Conservation (phyloP, 306 rosid genomes). For the Coriaria nepalensis region DNA sequence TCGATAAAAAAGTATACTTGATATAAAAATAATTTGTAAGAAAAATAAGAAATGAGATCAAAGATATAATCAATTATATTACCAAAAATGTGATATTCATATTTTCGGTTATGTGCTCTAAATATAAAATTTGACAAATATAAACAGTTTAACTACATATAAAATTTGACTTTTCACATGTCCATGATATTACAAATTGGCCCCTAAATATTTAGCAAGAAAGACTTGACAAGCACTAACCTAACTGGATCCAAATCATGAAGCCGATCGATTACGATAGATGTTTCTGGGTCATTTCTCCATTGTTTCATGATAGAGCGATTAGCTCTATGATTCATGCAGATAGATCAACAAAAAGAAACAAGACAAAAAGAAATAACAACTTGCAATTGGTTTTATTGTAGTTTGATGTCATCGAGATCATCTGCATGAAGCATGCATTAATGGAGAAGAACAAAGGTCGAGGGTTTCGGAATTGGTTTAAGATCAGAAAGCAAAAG, state of each 20-base stretch:
- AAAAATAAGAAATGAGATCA: too few relatives aligned
- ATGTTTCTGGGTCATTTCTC: slow-evolving; percentile 21
- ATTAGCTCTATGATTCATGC: too few relatives aligned
- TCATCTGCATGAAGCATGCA: slow-evolving; percentile 10
- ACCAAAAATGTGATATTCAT: too few relatives aligned
- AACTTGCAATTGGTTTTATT: background rate
- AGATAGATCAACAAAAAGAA: background rate
- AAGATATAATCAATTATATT: too few relatives aligned
- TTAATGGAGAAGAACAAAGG: slow-evolving; percentile 37
- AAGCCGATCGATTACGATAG: slow-evolving; percentile 26
- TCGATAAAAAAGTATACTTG: too few relatives aligned
- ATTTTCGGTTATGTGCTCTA: too few relatives aligned
- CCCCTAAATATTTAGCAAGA: slow-evolving; percentile 28
- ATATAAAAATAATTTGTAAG: too few relatives aligned
- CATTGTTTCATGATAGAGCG: too few relatives aligned
- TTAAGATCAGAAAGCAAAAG: slow-evolving; percentile 29
- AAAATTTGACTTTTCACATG: too few relatives aligned
- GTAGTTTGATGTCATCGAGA: background rate
- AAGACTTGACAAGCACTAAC: slow-evolving; percentile 66
- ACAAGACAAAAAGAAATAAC: background rate
- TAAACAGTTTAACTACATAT: too few relatives aligned
- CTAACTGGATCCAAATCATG: slow-evolving; percentile 35
- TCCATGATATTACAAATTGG: too few relatives aligned
- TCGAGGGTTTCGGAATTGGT: slow-evolving; percentile 38
- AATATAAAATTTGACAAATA: too few relatives aligned